Percentiles rank a stretch among this genome's conserved stretches.
Evolutionary conservation across 2,329 filamentous ascomycete species (phyloP).

Genomic region (Colletotrichum endophyticum): DNA sequence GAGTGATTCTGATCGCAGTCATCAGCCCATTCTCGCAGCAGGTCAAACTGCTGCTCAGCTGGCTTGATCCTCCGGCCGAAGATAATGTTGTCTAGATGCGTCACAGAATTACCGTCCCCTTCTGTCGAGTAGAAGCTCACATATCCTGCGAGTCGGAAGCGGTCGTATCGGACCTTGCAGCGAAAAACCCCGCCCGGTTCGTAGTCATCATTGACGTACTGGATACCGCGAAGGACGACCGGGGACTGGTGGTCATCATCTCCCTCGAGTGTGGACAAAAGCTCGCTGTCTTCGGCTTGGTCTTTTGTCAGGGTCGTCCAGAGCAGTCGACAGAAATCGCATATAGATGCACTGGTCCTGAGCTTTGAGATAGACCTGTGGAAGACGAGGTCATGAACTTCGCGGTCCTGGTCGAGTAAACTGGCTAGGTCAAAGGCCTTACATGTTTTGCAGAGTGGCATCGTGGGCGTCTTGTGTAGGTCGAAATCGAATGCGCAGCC

Average conservation of each 20-base stretch:
- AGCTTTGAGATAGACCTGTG: neutral
- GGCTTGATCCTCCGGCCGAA: neutral
- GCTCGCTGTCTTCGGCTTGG: neutral
- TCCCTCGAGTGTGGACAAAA: fast-evolving
- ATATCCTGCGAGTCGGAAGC: neutral
- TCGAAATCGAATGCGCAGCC: neutral
- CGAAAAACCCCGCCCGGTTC: neutral
- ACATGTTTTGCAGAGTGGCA: neutral
- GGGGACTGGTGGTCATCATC: neutral
- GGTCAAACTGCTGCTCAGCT: neutral
- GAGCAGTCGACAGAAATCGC: neutral
- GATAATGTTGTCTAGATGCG: neutral
- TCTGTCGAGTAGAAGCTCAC: neutral
- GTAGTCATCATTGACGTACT: neutral
- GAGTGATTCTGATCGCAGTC: neutral
- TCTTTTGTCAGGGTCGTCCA: neutral
- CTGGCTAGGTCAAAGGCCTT: neutral
- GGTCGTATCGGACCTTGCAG: neutral
- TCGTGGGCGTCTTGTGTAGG: neutral
- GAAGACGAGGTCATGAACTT: neutral
- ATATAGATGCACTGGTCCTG: fast-evolving
- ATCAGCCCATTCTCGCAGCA: neutral
- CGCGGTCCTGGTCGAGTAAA: neutral
- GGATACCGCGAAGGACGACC: neutral
- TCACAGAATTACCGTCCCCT: fast-evolving